A percentile compares a stretch with the other conserved stretches of the same genome.
Evolutionary conservation across 192 early-diverging fungal species (phyloP).

Genomic region (Powellomyces hirtus): DNA sequence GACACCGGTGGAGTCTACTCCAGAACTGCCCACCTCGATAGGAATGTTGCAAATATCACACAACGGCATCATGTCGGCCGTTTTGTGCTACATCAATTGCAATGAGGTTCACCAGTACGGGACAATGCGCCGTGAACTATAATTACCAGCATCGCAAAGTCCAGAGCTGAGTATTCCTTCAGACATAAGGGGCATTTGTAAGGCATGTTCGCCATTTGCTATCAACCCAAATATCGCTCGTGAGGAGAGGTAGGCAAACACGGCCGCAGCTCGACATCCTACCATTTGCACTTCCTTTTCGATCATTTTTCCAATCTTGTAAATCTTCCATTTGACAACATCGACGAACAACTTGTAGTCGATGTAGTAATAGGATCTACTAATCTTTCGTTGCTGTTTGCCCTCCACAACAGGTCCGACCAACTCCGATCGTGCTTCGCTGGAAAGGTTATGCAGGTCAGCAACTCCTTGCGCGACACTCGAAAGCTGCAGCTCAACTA

Average conservation of each 20-base stretch:
- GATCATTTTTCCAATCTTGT: conserved; percentile 61
- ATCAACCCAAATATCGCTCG: neutral
- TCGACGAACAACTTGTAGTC: conserved; percentile 94
- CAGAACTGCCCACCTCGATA: conserved; percentile 9
- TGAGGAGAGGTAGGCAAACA: too few relatives aligned
- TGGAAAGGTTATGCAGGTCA: neutral
- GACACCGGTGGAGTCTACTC: conserved; percentile 10
- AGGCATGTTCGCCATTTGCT: conserved; percentile 42
- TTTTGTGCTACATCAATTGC: conserved; percentile 1
- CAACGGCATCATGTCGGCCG: conserved; percentile 21
- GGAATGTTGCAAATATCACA: conserved; percentile 17
- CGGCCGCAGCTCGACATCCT: neutral
- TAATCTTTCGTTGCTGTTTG: conserved; percentile 29
- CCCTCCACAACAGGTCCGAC: conserved; percentile 19
- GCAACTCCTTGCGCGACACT: neutral
- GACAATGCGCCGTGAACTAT: neutral
- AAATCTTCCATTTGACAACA: conserved; percentile 89
- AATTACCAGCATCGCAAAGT: conserved; percentile 19
- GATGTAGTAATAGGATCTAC: conserved; percentile 64
- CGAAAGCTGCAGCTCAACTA: neutral
- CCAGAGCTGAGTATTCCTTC: conserved; percentile 24
- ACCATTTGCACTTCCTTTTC: conserved; percentile 43
- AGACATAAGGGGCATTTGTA: conserved; percentile 33
- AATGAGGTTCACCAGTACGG: neutral
- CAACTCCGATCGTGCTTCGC: conserved; percentile 14